Evolutionary conservation across 2,329 filamentous ascomycete genomes (phyloP).

Genomic region (Pyricularia pennisetigena): DNA sequence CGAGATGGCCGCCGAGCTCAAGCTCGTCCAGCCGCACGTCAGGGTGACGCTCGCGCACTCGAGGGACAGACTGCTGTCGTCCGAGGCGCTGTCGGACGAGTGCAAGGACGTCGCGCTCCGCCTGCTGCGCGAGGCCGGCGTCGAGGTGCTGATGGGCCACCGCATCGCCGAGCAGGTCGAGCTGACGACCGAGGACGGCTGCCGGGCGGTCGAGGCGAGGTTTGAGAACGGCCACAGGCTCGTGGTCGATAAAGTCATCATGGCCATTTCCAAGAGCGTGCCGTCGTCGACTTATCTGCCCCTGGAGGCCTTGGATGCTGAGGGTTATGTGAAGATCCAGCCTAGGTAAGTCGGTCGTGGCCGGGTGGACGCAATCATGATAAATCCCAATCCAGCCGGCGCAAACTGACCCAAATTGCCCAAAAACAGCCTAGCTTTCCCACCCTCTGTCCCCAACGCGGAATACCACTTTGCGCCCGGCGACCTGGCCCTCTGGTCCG

Average conservation of each 20-base stretch:
- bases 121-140: conserved; percentile 49
- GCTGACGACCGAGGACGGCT: conserved; percentile 32
- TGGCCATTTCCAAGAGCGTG: conserved; percentile 54
- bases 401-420: not conserved
- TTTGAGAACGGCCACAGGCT: conserved; percentile 53
- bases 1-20: conserved; percentile 74
- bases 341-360: conserved; percentile 32
- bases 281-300: conserved; percentile 58
- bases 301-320: conserved; percentile 42
- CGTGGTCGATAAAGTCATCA: conserved; percentile 54
- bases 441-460: conserved; percentile 42
- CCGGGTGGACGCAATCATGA: not conserved
- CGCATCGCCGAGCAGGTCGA: conserved; percentile 41
- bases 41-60: conserved; percentile 70
- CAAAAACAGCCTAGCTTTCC: conserved; percentile 41
- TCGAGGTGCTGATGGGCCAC: conserved; percentile 54
- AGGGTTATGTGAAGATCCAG: conserved; percentile 56
- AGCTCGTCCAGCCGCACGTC: conserved; percentile 51
- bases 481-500: conserved; percentile 61
- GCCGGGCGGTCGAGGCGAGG: conserved; percentile 34
- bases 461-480: conserved; percentile 58
- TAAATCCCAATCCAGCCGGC: no score
- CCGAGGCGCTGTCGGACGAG: conserved; percentile 61
- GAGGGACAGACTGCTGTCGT: conserved; percentile 57
- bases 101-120: conserved; percentile 54